Conservation (phyloP, 164 flowering plant species). For the Platanus orientalis region DNA sequence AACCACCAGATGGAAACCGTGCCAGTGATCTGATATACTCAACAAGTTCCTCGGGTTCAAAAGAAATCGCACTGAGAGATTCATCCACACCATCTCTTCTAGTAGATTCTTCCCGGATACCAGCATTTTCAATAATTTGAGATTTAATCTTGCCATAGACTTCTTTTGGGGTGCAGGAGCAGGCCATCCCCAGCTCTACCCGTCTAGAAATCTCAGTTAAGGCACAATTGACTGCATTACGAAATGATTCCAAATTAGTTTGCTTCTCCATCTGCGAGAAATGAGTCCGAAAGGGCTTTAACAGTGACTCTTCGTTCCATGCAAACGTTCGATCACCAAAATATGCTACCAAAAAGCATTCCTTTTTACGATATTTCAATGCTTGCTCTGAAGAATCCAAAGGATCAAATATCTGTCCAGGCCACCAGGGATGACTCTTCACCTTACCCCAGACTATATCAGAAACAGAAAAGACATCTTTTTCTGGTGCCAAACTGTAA, state of each 20-base stretch:
- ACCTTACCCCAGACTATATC: constrained; percentile 94
- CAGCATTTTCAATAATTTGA: constrained; percentile 54
- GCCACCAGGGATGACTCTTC: constrained; percentile 96
- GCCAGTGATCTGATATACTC: constrained; percentile 41
- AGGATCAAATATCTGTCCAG: constrained; percentile 77
- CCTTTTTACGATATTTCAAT: constrained; percentile 42
- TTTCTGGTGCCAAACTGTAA: constrained; percentile 12
- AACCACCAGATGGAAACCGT: constrained; percentile 22
- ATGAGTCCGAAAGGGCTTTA: constrained; percentile 55
- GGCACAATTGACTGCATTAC: constrained; percentile 62
- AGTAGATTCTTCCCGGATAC: constrained; percentile 48
- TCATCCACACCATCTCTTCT: constrained; percentile 41
- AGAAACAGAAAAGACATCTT: constrained; percentile 32
- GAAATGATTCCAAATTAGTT: constrained; percentile 40
- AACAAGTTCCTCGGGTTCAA: constrained; percentile 56
- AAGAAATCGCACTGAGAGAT: constrained; percentile 33
- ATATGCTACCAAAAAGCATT: constrained; percentile 50
- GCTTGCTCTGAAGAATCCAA: constrained; percentile 58
- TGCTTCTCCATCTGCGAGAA: constrained; percentile 63
- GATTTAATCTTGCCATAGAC: constrained; percentile 28
- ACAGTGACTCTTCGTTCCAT: constrained; percentile 60
- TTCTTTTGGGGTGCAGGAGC: constrained; percentile 51
- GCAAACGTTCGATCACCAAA: constrained; percentile 87
- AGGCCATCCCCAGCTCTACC: constrained; percentile 65
- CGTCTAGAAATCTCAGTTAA: constrained; percentile 72